Conservation (phyloP, 148 eudicot species). For the Rhododendron simsii region DNA sequence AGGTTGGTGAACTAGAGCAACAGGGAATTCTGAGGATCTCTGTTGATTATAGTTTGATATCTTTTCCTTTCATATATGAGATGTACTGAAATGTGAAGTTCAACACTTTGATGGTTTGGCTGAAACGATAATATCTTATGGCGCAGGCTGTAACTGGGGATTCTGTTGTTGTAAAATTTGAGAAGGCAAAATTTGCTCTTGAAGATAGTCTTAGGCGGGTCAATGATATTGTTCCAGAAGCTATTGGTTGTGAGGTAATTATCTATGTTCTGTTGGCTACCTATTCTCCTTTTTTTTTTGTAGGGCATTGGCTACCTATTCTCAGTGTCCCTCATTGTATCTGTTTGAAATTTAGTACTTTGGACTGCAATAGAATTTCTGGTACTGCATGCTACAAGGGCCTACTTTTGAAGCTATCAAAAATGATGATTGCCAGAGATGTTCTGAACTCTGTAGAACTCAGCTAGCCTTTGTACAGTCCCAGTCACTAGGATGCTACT, state of each 20-base stretch:
- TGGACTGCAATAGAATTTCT: background rate
- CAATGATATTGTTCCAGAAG: conserved; percentile 86
- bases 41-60: background rate
- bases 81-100: background rate
- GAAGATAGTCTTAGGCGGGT: conserved; percentile 75
- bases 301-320: background rate
- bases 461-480: background rate
- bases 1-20: background rate
- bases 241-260: conserved; percentile 80
- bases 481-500: background rate
- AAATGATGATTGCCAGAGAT: background rate
- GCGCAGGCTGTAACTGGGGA: conserved; percentile 94
- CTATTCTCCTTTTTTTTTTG: background rate
- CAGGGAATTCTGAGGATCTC: background rate
- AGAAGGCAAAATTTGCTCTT: conserved; percentile 76
- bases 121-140: background rate
- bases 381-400: background rate
- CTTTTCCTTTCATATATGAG: background rate
- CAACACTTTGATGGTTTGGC: background rate
- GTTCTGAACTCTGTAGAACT: background rate
- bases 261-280: background rate
- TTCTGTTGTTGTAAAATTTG: conserved; percentile 80
- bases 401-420: background rate
- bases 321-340: background rate
- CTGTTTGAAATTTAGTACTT: background rate